Conservation (phyloP, 768 basidiomycete genomes). For the Scleroderma citrinum region DNA sequence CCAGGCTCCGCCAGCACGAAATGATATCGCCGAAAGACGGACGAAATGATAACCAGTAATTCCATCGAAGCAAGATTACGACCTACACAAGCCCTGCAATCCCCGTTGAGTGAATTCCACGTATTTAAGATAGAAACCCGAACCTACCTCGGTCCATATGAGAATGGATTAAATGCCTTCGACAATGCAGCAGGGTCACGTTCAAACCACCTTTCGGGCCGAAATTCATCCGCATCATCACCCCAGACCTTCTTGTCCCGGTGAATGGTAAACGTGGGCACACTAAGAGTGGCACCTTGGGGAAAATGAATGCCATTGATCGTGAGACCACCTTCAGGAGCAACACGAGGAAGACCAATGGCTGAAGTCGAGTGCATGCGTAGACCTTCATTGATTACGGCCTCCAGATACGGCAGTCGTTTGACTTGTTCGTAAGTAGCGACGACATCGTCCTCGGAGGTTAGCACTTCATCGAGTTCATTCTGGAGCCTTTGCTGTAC, state of each 20-base stretch:
- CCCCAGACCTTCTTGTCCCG: slow-evolving; percentile 73
- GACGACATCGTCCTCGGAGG: slow-evolving; percentile 52
- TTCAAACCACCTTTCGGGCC: slow-evolving; percentile 87
- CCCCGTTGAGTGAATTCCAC: neutral
- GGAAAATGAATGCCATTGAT: slow-evolving; percentile 51
- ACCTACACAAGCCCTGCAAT: slow-evolving; percentile 71
- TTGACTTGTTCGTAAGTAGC: slow-evolving; percentile 67
- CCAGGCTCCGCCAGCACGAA: slow-evolving; percentile 61
- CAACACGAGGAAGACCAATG: slow-evolving; percentile 76
- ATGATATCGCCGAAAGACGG: slow-evolving; percentile 69
- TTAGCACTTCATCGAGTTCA: slow-evolving; percentile 63
- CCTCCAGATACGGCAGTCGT: slow-evolving; percentile 71
- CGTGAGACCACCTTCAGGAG: slow-evolving; percentile 68
- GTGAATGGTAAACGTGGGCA: slow-evolving; percentile 82
- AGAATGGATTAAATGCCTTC: slow-evolving; percentile 82
- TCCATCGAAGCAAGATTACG: slow-evolving; percentile 79
- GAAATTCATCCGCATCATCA: slow-evolving; percentile 61
- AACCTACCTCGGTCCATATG: slow-evolving; percentile 66
- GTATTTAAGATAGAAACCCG: slow-evolving; percentile 4
- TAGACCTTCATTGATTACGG: slow-evolving; percentile 82
- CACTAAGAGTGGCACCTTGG: slow-evolving; percentile 70
- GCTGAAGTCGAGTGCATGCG: slow-evolving; percentile 81
- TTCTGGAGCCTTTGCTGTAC: slow-evolving; percentile 67
- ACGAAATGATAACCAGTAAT: slow-evolving; percentile 74
- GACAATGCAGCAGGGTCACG: slow-evolving; percentile 53